Evolutionary conservation across 2,329 filamentous ascomycete genomes (phyloP).

Genomic region (Madurella mycetomatis): DNA sequence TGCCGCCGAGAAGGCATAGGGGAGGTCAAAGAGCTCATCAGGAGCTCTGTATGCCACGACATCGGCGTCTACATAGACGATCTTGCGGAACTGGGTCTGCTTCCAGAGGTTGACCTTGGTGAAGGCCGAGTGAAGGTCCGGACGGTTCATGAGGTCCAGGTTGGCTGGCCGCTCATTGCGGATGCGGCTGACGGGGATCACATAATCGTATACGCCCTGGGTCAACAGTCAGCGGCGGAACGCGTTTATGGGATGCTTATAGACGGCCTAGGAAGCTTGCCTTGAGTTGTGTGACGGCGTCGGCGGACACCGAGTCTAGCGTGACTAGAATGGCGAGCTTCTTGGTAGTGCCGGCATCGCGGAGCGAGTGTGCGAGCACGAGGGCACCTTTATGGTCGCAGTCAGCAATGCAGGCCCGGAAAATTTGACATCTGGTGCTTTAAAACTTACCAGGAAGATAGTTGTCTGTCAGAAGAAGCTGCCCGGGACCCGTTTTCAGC

Average conservation of each 20-base stretch:
- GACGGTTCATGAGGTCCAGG: slow-evolving; percentile 84
- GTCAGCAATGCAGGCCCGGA: slow-evolving; percentile 22
- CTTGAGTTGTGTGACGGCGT: slow-evolving; percentile 74
- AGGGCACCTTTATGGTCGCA: slow-evolving; percentile 63
- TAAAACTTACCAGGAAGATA: slow-evolving; percentile 76
- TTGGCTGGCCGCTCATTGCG: slow-evolving; percentile 74
- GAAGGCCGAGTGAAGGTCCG: slow-evolving; percentile 86
- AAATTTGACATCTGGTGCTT: slow-evolving; percentile 6
- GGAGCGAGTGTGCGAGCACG: slow-evolving; percentile 88
- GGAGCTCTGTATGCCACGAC: slow-evolving; percentile 85
- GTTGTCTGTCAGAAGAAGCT: slow-evolving; percentile 88
- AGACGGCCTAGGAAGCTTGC: slow-evolving; percentile 40
- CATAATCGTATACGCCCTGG: slow-evolving; percentile 78
- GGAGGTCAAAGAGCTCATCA: slow-evolving; percentile 79
- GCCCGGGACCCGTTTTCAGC: slow-evolving; percentile 27
- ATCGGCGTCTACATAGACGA: slow-evolving; percentile 94
- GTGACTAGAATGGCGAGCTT: slow-evolving; percentile 84
- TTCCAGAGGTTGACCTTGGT: slow-evolving; percentile 97
- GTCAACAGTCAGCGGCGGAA: slow-evolving; percentile 21
- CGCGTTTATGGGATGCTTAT: background rate
- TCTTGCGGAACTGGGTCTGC: slow-evolving; percentile 81
- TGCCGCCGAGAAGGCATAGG: slow-evolving; percentile 62
- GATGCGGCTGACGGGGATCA: slow-evolving; percentile 79
- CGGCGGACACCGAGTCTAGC: slow-evolving; percentile 68
- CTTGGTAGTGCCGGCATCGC: slow-evolving; percentile 81